Base-by-base conservation (phyloP, 2,329 filamentous ascomycete genomes). In the Penicillium sp. region DNA sequence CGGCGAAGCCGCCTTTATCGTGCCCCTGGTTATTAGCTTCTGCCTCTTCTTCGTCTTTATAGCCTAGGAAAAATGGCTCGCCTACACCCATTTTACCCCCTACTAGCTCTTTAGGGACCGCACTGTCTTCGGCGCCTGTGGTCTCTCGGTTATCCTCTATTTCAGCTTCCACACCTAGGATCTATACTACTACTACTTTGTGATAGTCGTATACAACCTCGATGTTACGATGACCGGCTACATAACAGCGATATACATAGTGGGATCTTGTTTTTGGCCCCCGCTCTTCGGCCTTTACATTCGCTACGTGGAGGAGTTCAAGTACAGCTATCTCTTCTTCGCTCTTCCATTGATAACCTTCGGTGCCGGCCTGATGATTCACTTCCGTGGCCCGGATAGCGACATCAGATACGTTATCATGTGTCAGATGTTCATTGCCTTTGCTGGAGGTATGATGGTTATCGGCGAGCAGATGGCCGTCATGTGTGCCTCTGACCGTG, bases 391-490 rank as follows among this genome's bases (percentile, higher is more conserved):
- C 47, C 75, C 79, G 2, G 71, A 77, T 43, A 70, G 75, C 9
- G 70, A 76, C 39, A 76, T 84, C 23, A 73, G 78, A 29, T 82
- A 79, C 68, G 67, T 84, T 11, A 71, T 84, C 55, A 79, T 83
- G 76, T 81, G 79, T 52, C 81, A 84, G 65, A 78, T 84, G 57
- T 77, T 84, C 63, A 80, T 84, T 50, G 81, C 82, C 21, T 74
- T 82, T 56, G 76, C 76, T 7, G 82, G 81, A 21, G 79, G 78
- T 52, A 81, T 79, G 33, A 74, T 84, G 15, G 78, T 84, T 46
- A 78, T 84, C 60, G 77, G 78, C 52, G 74, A 82, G 61, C 79
- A 87, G 59, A 80, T 87, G 60, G 82, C 83, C 6, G 79, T 86
- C 36, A 82, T 86, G 70, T 77, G 81, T 1, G 78, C 81, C 1